These are phyloP conservation scores for Ambrosiella cleistominuta DNA, from an alignment of 2,329 filamentous ascomycete species.

Conservation along the genomic window DNA sequence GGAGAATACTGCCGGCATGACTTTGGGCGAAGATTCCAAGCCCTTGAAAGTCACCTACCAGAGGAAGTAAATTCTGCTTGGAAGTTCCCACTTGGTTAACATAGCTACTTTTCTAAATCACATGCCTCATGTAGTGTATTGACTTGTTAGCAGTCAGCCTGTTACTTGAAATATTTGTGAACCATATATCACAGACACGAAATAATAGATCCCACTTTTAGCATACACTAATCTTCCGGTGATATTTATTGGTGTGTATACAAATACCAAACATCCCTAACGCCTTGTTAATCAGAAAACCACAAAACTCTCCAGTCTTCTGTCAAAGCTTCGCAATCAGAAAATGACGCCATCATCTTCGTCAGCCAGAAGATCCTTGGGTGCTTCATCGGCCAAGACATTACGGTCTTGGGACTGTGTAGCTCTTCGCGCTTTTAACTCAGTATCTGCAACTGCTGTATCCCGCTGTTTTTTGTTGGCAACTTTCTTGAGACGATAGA, in stretches of 20 bases:
- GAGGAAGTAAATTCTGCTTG: constrained; percentile 44
- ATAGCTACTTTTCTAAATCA: not conserved
- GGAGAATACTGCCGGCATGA: constrained; percentile 78
- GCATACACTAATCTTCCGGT: too few relatives aligned
- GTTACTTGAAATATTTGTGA: not conserved
- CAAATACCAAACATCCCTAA: too few relatives aligned
- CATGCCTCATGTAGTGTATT: not conserved
- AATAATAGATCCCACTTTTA: too few relatives aligned
- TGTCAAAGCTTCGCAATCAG: constrained; percentile 22
- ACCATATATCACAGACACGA: too few relatives aligned
- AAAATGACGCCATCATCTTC: constrained; percentile 82
- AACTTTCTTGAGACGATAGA: constrained; percentile 93
- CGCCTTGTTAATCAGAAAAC: too few relatives aligned
- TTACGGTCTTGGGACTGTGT: constrained; percentile 25
- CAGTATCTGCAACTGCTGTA: constrained; percentile 51
- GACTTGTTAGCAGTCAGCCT: not conserved
- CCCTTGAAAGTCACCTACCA: constrained; percentile 93
- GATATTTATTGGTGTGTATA: too few relatives aligned
- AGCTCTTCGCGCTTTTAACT: constrained; percentile 57
- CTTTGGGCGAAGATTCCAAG: constrained; percentile 44
- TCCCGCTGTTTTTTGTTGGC: constrained; percentile 71
- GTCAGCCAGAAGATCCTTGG: not conserved
- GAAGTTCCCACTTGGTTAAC: not conserved
- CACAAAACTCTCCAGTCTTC: too few relatives aligned
- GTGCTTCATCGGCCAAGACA: constrained; percentile 40